Base-by-base conservation (phyloP, 805 yeast genomes). In the Myxozyma melibiosi region DNA sequence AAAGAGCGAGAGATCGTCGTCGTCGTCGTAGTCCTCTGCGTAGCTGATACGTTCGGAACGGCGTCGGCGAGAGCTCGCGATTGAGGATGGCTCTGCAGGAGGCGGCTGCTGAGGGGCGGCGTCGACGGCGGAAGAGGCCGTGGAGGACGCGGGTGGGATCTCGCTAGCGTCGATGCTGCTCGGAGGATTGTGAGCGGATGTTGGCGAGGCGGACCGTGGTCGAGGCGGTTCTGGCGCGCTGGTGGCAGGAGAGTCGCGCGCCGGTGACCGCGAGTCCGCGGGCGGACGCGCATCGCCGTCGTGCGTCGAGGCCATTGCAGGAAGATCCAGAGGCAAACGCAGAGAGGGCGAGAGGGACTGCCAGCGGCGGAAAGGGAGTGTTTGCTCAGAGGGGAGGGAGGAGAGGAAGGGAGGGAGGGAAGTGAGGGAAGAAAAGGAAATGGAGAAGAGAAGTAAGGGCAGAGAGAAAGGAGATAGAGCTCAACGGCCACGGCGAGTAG, bases 41-140 rank as follows among this genome's bases (percentile, higher is more conserved):
- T 67, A 67, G 46, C 66, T 67, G 40, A 67, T 67, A 38, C 70
- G 54, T 20, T 33, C 53, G 13, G 42, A n/a, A 2, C 61, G 53
- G 42, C 70, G 49, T 24, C 48, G 46, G 7, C 51, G 51, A 14
- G 52, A 39, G 31, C 16, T 38, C 8, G 54, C 42, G 27, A 50
- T 48, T 11, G 48, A 34, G 16, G 48, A 20, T 2, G 44, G 11
- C 28, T 38, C 22, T 35, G 8, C 43, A 9, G 8, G 43, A 7
- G 24, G 31, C 24, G 35, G 7, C 35, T 34, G 34, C 28, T 6
- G 40, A 1, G 50, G 25, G 9, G 39, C 51, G 42, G 30, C 33
- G 34, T 34, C 33, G 6, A 31, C n/a, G 4, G 22, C 25, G 11
- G 31, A 14, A 7, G 49, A 11, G 20, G n/a, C 25, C 39, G 38